phyloP scores from a whole-genome alignment of 257 asterid genomes.

The Thymus quinquecostatus region DNA sequence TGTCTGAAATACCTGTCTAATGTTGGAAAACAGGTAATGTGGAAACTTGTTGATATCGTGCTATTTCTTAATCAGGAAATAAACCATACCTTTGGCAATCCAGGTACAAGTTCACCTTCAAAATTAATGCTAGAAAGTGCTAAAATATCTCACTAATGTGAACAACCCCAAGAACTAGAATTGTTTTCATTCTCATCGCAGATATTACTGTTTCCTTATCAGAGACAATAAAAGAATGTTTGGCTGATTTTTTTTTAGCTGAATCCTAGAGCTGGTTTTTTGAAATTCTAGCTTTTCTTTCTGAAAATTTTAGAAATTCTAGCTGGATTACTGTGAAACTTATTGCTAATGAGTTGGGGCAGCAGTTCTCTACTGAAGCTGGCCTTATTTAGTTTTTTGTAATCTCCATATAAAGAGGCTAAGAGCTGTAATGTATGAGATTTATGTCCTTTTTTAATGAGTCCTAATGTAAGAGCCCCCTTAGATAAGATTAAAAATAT shows the following conservation, averaged over 20 bases:
- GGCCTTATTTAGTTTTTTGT: background rate
- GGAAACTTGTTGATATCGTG: slow-evolving; percentile 76
- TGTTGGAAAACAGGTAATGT: slow-evolving; percentile 64
- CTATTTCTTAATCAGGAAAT: slow-evolving; percentile 75
- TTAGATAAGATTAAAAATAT: too few species aligned
- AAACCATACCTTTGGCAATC: slow-evolving; percentile 50
- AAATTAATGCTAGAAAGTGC: background rate
- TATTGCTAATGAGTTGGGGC: background rate
- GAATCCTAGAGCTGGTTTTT: background rate
- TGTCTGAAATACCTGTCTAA: slow-evolving; percentile 12
- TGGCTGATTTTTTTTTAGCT: background rate
- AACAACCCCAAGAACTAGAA: background rate
- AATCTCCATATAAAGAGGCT: background rate
- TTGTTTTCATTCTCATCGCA: background rate
- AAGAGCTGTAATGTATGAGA: slow-evolving; percentile 11
- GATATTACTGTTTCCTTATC: background rate
- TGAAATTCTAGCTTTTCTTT: background rate
- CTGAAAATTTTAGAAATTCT: background rate
- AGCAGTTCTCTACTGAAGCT: background rate
- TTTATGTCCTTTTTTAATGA: background rate
- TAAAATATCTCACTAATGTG: background rate
- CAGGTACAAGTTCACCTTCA: slow-evolving; percentile 55
- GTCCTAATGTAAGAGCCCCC: slow-evolving; percentile 5
- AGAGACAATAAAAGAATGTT: background rate
- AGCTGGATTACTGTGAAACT: background rate